Evolutionary conservation across 2,329 filamentous ascomycete genomes (phyloP).

Genomic region (Paecilomyces sp.): DNA sequence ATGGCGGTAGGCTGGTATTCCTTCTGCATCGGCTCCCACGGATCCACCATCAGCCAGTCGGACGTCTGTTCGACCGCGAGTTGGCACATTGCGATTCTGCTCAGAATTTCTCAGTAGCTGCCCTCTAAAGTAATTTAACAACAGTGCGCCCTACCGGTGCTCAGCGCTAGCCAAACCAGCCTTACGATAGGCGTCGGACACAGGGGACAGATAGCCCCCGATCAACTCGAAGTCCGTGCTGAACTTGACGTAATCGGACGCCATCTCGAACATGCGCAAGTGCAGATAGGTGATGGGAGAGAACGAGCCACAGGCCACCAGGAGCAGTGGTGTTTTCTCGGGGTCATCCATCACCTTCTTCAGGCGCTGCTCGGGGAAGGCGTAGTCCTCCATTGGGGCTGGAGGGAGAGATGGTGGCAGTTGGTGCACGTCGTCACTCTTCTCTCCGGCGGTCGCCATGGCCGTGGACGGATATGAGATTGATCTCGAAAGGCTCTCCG

Average conservation of each 20-base stretch:
- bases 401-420: conserved; percentile 14
- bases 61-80: conserved; percentile 66
- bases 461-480: conserved; percentile 13
- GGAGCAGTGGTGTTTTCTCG: conserved; percentile 40
- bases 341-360: conserved; percentile 41
- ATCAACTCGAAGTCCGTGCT: conserved; percentile 75
- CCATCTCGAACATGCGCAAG: conserved; percentile 62
- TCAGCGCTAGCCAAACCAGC: conserved; percentile 65
- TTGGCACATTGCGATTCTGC: conserved; percentile 74
- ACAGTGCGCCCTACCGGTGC: conserved; percentile 47
- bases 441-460: conserved; percentile 17
- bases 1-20: conserved; percentile 83
- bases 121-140: not conserved
- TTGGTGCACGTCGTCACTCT: conserved; percentile 22
- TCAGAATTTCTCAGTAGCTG: not conserved
- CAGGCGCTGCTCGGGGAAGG: conserved; percentile 38
- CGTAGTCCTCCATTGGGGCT: conserved; percentile 33
- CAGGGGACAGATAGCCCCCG: conserved; percentile 77
- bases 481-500: not conserved
- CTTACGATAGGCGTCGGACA: conserved; percentile 71
- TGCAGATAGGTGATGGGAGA: conserved; percentile 64
- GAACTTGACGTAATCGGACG: conserved; percentile 69
- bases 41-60: conserved; percentile 78
- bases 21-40: conserved; percentile 79
- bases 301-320: conserved; percentile 53